A percentile compares a stretch with the other conserved stretches of the same genome.
Evolutionary conservation across 2,329 filamentous ascomycete species (phyloP).

Genomic region (Sporothrix pseudoabietina): DNA sequence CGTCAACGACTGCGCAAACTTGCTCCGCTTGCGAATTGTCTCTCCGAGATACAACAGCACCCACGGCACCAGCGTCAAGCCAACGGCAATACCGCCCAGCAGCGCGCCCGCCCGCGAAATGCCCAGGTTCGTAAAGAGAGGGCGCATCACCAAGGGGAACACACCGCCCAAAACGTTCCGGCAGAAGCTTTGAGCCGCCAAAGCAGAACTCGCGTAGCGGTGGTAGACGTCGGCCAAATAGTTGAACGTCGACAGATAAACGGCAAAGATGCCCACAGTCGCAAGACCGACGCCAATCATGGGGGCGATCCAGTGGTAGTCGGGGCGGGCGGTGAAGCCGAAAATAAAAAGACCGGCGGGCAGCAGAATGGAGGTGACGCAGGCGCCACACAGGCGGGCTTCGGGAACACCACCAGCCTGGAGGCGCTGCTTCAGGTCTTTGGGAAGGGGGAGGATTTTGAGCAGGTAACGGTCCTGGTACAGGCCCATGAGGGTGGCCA

Average conservation of each 20-base stretch:
- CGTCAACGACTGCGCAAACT: conserved; percentile 62
- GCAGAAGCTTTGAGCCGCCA: conserved; percentile 85
- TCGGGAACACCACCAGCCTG: conserved; percentile 65
- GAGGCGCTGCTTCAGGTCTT: conserved; percentile 50
- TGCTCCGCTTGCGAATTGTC: conserved; percentile 72
- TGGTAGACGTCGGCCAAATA: conserved; percentile 90
- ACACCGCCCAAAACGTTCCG: conserved; percentile 79
- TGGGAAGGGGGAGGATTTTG: conserved; percentile 40
- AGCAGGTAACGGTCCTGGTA: conserved; percentile 69
- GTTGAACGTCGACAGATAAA: conserved; percentile 90
- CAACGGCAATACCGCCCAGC: conserved; percentile 69
- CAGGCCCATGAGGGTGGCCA: conserved; percentile 70
- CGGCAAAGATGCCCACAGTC: conserved; percentile 81
- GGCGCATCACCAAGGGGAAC: conserved; percentile 75
- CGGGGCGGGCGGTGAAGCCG: conserved; percentile 66
- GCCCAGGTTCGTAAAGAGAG: conserved; percentile 73
- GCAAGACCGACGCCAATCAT: conserved; percentile 70
- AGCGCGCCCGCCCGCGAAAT: conserved; percentile 71
- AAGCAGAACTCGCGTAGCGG: conserved; percentile 77
- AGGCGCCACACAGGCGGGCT: conserved; percentile 79
- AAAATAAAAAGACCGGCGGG: conserved; percentile 82
- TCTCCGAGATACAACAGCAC: conserved; percentile 78
- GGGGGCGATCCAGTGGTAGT: conserved; percentile 72
- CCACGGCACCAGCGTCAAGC: conserved; percentile 83
- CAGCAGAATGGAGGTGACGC: conserved; percentile 71